Evolutionary conservation across 345 rosid species (phyloP).

Genomic region (Heritiera fomes): DNA sequence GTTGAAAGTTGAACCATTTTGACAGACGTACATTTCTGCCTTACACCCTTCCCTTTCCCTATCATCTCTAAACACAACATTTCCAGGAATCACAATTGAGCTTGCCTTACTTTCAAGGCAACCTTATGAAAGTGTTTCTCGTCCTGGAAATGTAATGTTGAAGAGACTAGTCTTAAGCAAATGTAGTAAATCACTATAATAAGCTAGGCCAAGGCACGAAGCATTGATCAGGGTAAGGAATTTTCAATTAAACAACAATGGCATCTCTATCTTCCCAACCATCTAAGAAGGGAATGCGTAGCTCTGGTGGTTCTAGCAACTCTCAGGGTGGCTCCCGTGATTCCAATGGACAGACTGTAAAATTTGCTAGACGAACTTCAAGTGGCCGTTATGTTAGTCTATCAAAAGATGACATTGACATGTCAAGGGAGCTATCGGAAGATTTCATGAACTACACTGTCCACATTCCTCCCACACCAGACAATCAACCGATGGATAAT

Average conservation of each 20-base stretch:
- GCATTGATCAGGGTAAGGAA: background rate
- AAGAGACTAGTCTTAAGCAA: background rate
- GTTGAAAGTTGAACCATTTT: background rate
- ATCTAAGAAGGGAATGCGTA: conserved; percentile 62
- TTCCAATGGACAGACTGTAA: conserved; percentile 68
- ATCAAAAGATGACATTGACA: conserved; percentile 79
- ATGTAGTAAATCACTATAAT: background rate
- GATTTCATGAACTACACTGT: conserved; percentile 92
- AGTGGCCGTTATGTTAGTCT: conserved; percentile 95
- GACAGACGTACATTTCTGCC: background rate
- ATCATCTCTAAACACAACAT: background rate
- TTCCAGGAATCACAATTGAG: background rate
- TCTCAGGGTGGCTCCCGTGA: conserved; percentile 22
- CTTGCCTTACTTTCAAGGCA: conserved; percentile 7
- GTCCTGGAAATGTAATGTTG: background rate
- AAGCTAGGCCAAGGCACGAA: background rate
- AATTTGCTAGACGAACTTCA: conserved; percentile 84
- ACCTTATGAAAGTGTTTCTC: background rate
- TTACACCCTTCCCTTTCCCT: background rate
- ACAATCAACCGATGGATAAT: conserved; percentile 80
- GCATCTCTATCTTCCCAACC: conserved; percentile 56
- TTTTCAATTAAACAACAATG: conserved; percentile 35
- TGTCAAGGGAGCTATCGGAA: conserved; percentile 74
- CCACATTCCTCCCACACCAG: conserved; percentile 92
- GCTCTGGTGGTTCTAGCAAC: conserved; percentile 43